phyloP scores from a whole-genome alignment of 441 rosid species.

The Corymbia calophylla region DNA sequence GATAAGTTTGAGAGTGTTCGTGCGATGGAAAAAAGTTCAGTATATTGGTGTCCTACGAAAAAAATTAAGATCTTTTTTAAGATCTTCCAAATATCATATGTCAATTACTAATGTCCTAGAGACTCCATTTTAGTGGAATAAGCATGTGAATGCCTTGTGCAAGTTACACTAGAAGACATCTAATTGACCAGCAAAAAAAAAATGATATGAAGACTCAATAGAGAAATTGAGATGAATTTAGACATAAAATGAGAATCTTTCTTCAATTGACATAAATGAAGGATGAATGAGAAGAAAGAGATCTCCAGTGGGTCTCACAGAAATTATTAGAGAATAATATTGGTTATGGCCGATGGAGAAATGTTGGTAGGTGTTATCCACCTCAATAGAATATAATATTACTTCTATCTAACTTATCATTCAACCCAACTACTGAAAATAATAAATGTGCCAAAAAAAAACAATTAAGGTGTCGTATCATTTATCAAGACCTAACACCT shows the following conservation, averaged over 20 bases:
- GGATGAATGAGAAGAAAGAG: not conserved
- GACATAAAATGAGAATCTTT: not conserved
- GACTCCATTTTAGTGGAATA: not conserved
- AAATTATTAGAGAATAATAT: not conserved
- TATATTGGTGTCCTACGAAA: accelerated
- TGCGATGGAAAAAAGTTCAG: not conserved
- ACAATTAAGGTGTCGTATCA: not conserved
- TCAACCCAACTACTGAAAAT: not conserved
- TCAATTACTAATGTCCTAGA: not conserved
- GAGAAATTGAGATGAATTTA: not conserved
- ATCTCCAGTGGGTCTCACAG: not conserved
- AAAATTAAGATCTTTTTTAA: not conserved
- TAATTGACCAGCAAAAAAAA: not conserved
- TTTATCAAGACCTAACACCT: not conserved
- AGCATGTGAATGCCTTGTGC: not conserved
- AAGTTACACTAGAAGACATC: not conserved
- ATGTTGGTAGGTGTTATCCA: not conserved
- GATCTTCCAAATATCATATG: not conserved
- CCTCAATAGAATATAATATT: not conserved
- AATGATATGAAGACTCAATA: not conserved
- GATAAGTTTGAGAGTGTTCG: not conserved
- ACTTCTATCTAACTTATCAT: not conserved
- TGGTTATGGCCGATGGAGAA: not conserved
- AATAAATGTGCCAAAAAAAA: not conserved
- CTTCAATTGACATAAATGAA: not conserved